A percentile compares a stretch with the other conserved stretches of the same genome.
These are phyloP conservation scores for Tylopilus rubrobrunneus DNA, from an alignment of 768 basidiomycete genomes.

Conservation along the genomic window DNA sequence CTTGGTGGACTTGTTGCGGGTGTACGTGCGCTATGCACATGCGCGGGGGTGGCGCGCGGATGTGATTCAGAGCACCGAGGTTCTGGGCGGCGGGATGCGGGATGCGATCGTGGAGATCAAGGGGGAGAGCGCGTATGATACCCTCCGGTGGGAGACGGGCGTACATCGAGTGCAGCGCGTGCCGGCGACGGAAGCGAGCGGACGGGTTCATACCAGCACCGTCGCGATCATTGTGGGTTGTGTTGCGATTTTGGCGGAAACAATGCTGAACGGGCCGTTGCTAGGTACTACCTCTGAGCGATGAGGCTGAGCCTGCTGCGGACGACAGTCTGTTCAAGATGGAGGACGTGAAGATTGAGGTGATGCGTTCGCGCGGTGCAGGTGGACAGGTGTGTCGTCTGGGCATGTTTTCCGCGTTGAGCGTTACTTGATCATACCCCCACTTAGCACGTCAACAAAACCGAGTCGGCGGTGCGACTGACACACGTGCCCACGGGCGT, in stretches of 20 bases:
- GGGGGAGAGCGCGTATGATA: conserved; percentile 74
- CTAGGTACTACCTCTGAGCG: conserved; percentile 78
- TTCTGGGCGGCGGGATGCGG: conserved; percentile 62
- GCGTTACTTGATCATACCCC: not conserved
- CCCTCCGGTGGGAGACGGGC: conserved; percentile 85
- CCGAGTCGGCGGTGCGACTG: conserved; percentile 93
- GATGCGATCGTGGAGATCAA: conserved; percentile 80
- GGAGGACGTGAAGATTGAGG: conserved; percentile 86
- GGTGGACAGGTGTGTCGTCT: conserved; percentile 75
- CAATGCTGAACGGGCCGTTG: not conserved
- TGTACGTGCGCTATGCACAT: conserved; percentile 70
- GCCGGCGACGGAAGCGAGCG: conserved; percentile 84
- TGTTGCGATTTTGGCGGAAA: not conserved
- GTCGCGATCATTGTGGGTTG: conserved; percentile 74
- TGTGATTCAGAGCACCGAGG: conserved; percentile 55
- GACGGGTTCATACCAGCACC: conserved; percentile 90
- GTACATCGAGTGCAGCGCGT: conserved; percentile 95
- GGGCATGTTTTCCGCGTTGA: not conserved
- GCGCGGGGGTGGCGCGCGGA: conserved; percentile 57
- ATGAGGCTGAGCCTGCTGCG: conserved; percentile 51
- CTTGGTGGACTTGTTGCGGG: conserved; percentile 67
- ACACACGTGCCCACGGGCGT: conserved; percentile 93
- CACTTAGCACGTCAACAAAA: conserved; percentile 93
- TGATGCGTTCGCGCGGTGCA: conserved; percentile 95
- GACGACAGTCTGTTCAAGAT: conserved; percentile 72